A percentile compares a stretch with the other conserved stretches of the same genome.
phyloP scores from a whole-genome alignment of 2,329 filamentous ascomycete genomes.

The Neofusicoccum kwambonambiense region DNA sequence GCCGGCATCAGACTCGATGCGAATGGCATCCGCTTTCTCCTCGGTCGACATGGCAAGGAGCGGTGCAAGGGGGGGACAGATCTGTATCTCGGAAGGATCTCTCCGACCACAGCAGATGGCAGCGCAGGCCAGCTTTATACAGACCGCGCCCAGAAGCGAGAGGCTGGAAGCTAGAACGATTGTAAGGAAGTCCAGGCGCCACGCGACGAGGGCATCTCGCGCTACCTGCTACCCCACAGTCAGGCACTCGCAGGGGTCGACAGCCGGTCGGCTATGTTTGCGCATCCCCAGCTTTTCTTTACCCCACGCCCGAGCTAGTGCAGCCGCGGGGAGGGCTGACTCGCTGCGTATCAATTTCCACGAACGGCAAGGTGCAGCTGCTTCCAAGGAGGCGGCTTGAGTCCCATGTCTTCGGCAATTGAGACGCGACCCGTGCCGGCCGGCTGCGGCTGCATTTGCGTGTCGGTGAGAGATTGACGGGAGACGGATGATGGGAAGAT shows the following conservation, averaged over 20 bases:
- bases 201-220: background rate
- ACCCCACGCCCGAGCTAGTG: background rate
- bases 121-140: background rate
- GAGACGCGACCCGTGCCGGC: background rate
- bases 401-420: background rate
- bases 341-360: background rate
- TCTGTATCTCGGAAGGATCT: background rate
- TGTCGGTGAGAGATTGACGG: too few species aligned
- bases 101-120: background rate
- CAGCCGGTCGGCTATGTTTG: background rate
- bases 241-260: background rate
- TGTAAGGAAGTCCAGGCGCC: background rate
- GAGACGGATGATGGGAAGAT: too few species aligned
- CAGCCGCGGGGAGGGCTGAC: background rate
- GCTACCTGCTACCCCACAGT: constrained; percentile 2
- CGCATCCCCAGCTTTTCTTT: background rate
- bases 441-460: background rate
- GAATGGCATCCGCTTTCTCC: background rate
- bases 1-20: background rate
- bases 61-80: background rate
- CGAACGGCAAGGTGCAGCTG: background rate
- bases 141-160: background rate
- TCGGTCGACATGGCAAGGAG: constrained; percentile 1
- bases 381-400: background rate
- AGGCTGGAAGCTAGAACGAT: background rate